phyloP scores from a whole-genome alignment of 2,329 filamentous ascomycete species.

The Neofusicoccum cordaticola region DNA sequence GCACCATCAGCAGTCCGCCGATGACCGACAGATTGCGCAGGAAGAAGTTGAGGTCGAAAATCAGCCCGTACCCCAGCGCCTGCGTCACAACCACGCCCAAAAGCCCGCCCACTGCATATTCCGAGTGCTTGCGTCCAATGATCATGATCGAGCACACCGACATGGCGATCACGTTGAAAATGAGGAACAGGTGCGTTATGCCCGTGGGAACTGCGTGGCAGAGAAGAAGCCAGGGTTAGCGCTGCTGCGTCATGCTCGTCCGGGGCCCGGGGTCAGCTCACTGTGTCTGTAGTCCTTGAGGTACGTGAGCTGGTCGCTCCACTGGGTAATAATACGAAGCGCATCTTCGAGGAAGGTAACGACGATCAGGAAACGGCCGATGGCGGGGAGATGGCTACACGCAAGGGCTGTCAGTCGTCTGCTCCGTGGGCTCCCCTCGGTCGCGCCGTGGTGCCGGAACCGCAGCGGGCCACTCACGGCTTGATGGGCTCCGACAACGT shows the following conservation, averaged over 20 bases:
- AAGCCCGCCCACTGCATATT: constrained; percentile 87
- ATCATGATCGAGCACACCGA: constrained; percentile 75
- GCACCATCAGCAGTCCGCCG: constrained; percentile 94
- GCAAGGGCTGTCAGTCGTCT: constrained; percentile 23
- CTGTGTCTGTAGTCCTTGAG: constrained; percentile 89
- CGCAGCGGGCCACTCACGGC: constrained; percentile 63
- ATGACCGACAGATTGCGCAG: constrained; percentile 97
- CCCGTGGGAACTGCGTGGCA: constrained; percentile 70
- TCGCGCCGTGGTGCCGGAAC: neutral
- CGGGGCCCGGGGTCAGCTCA: constrained; percentile 50
- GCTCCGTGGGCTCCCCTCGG: neutral
- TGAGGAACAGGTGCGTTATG: constrained; percentile 87
- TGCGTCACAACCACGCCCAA: constrained; percentile 89
- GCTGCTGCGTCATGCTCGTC: constrained; percentile 5
- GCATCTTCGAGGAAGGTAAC: constrained; percentile 98
- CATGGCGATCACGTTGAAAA: constrained; percentile 90
- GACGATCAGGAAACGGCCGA: constrained; percentile 95
- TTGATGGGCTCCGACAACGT: constrained; percentile 85
- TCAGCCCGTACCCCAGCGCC: constrained; percentile 92
- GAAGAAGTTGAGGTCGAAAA: constrained; percentile 99
- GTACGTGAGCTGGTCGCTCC: constrained; percentile 90
- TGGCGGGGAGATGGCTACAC: constrained; percentile 81
- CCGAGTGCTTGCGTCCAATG: constrained; percentile 87
- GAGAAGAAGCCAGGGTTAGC: constrained; percentile 11
- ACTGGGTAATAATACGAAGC: constrained; percentile 94